Conservation (phyloP, 1,139 yeast genomes). For the Kodamaea anthophila region DNA sequence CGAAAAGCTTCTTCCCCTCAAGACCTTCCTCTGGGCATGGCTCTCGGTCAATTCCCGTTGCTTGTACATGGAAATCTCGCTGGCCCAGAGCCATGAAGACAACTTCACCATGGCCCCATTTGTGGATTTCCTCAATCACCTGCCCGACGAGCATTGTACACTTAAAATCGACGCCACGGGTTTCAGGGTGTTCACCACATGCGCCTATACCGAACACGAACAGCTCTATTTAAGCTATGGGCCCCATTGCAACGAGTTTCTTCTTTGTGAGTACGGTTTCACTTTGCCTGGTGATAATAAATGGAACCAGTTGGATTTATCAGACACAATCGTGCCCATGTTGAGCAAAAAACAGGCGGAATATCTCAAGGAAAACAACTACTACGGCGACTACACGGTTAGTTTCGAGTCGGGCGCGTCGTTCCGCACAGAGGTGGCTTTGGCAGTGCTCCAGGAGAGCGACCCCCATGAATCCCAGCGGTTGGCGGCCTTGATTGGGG, state of each 20-base stretch:
- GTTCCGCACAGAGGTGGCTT: conserved; percentile 69
- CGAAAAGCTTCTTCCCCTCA: conserved; percentile 8
- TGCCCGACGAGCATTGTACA: conserved; percentile 47
- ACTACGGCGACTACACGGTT: conserved; percentile 70
- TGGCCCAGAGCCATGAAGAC: conserved; percentile 42
- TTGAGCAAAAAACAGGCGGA: conserved; percentile 34
- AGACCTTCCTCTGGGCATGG: conserved; percentile 63
- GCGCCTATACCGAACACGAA: conserved; percentile 33
- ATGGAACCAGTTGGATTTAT: conserved; percentile 69
- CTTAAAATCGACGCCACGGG: conserved; percentile 44
- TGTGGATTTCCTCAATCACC: conserved; percentile 84
- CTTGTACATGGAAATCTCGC: conserved; percentile 66
- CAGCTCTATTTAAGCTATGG: conserved; percentile 79
- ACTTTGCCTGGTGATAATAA: conserved; percentile 41
- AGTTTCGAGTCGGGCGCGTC: conserved; percentile 47
- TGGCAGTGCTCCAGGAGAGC: conserved; percentile 54
- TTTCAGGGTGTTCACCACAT: conserved; percentile 43
- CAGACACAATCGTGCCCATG: conserved; percentile 31
- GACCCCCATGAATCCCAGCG: conserved; percentile 27
- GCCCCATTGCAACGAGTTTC: conserved; percentile 76
- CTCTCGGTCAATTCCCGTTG: conserved; percentile 88
- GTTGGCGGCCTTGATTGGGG: conserved; percentile 21
- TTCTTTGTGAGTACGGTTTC: conserved; percentile 86
- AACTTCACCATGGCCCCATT: conserved; percentile 89
- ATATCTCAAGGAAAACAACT: conserved; percentile 48